Evolutionary conservation across 1,284 basidiomycete genomes (phyloP).

Genomic region (Somion occarium): DNA sequence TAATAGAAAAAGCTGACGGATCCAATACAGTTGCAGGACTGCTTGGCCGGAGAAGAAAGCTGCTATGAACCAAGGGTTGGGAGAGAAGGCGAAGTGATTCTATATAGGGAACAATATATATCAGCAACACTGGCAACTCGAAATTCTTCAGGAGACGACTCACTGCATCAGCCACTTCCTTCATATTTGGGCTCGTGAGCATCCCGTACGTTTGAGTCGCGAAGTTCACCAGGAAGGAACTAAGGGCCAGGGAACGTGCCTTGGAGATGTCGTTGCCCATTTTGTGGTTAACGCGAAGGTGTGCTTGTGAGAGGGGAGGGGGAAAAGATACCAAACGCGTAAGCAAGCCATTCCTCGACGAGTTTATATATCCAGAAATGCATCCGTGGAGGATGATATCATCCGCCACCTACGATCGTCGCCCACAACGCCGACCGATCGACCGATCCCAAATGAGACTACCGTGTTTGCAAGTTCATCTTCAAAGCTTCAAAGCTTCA

Average conservation of each 20-base stretch:
- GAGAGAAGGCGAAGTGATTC: slow-evolving; percentile 34
- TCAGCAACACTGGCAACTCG: neutral
- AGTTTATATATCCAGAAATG: too few relatives aligned
- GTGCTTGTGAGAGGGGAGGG: neutral
- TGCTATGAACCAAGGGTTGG: slow-evolving; percentile 30
- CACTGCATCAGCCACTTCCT: slow-evolving; percentile 30
- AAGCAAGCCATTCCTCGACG: too few relatives aligned
- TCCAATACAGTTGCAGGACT: slow-evolving; percentile 27
- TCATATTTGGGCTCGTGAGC: slow-evolving; percentile 29
- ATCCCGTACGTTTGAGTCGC: slow-evolving; percentile 29
- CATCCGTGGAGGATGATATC: too few relatives aligned
- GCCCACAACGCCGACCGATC: too few relatives aligned
- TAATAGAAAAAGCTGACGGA: slow-evolving; percentile 22
- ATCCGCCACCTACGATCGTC: too few relatives aligned
- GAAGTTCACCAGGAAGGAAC: slow-evolving; percentile 29
- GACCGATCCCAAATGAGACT: too few relatives aligned
- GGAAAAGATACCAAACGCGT: neutral
- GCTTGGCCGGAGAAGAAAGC: slow-evolving; percentile 31
- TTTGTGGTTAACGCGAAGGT: slow-evolving; percentile 10
- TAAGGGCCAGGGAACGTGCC: slow-evolving; percentile 24
- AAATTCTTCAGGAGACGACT: slow-evolving; percentile 13
- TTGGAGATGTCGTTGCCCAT: slow-evolving; percentile 28
- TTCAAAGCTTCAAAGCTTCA: too few relatives aligned
- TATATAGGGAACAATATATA: slow-evolving; percentile 9
- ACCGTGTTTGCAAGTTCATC: too few relatives aligned